Evolutionary conservation across 306 rosid genomes (phyloP).

Genomic region (Quercus rubra): DNA sequence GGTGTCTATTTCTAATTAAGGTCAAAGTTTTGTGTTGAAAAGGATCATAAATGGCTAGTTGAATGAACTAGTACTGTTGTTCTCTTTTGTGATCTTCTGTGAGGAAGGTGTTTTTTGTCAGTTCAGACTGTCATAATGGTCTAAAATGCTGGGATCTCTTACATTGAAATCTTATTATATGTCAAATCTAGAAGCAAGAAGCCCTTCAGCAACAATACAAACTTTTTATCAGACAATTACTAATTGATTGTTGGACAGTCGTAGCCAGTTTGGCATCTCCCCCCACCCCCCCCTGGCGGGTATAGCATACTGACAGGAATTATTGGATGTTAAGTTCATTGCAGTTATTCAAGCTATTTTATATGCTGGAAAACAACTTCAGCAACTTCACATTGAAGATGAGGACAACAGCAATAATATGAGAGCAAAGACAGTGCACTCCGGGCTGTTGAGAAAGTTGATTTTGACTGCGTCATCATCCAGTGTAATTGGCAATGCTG

Average conservation of each 20-base stretch:
- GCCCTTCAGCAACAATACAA: background rate
- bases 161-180: background rate
- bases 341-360: constrained; percentile 79
- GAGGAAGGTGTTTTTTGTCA: background rate
- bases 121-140: background rate
- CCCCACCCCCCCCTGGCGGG: accelerated
- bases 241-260: constrained; percentile 13
- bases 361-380: constrained; percentile 81
- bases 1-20: background rate
- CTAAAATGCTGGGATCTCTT: background rate
- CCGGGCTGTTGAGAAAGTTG: constrained; percentile 67
- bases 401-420: constrained; percentile 20
- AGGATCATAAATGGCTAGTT: background rate
- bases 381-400: constrained; percentile 55
- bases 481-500: constrained; percentile 61
- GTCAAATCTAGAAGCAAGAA: background rate
- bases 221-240: background rate
- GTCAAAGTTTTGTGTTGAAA: background rate
- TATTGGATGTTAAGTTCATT: constrained; percentile 50
- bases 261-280: constrained; percentile 1
- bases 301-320: constrained; percentile 1
- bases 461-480: constrained; percentile 68
- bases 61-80: background rate
- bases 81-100: background rate
- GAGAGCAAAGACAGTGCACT: constrained; percentile 26